Percentiles rank a stretch among this genome's conserved stretches.
phyloP scores from a whole-genome alignment of 331 rosid species.

The Quercus lobata region DNA sequence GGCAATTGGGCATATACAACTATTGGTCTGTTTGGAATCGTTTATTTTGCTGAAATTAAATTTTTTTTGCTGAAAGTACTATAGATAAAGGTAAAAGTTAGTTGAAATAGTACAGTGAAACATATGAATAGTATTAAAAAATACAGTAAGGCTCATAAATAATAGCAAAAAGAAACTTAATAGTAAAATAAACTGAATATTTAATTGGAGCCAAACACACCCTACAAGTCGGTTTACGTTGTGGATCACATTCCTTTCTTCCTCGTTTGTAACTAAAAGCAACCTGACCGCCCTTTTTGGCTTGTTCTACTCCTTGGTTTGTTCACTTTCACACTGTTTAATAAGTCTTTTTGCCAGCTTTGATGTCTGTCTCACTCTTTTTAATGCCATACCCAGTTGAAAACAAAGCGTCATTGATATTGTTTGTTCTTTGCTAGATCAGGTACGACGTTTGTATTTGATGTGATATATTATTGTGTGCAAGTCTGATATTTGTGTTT shows the following conservation, averaged over 20 bases:
- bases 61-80: accelerated
- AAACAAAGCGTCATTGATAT: not conserved
- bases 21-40: accelerated
- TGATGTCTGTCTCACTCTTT: not conserved
- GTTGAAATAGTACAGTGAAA: accelerated
- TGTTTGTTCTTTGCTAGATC: not conserved
- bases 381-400: not conserved
- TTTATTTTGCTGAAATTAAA: accelerated
- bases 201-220: no score
- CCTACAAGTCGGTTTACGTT: not conserved
- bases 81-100: accelerated
- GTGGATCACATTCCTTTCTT: not conserved
- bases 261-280: not conserved
- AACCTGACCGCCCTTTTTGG: not conserved
- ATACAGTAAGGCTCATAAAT: accelerated
- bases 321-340: not conserved
- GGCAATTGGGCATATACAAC: no score
- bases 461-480: not conserved
- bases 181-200: accelerated
- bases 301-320: not conserved
- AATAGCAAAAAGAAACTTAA: accelerated
- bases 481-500: not conserved
- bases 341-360: no score
- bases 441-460: not conserved
- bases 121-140: accelerated